Evolutionary conservation across 805 yeast species (phyloP), one percentile per base, ranked within the genome.

Genomic region (Candida ficus): DNA sequence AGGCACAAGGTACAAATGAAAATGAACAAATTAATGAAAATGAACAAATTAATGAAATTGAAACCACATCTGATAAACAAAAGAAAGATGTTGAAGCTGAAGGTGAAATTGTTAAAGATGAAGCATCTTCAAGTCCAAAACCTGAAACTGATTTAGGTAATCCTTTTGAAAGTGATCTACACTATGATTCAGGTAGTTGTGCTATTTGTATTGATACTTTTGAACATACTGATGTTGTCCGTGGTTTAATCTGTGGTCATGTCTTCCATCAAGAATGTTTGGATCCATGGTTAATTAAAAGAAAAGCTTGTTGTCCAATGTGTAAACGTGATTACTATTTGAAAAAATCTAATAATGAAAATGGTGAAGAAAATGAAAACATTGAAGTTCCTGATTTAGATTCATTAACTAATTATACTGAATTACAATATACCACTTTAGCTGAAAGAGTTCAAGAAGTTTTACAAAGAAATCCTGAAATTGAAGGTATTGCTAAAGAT

Each of bases 291-390:
- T 64, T 86, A 35, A 79, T 77, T 3, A 74, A 75, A 47, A 67
- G 91, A 49, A 71, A 83, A 35, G 90, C 89, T 1, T 80, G 86
- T 51, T 86, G 95, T 57, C 95, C 95, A 8, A 77, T 81, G 68
- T 86, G 95, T 61, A 83, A 85, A 53, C 64, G 81, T 25, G 88
- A 80, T 56, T 80, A 79, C 56, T 76, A 70, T 52, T 12, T 60
- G 44, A 55, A 56, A 42, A 46, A 46, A 25, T 32, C 42, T 6
- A 39, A 37, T 14, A 48, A 30, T 10, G 54, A 45, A 13, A 43
- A 58, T 21, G 64, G 64, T 35, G 48, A 59, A 17, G 25, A 35
- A 6, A 18, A 25, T n/a, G 33, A 35, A 5, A 28, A 14, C n/a
- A n/a, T n/a, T 12, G 55, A 45, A 25, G 17, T 16, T 14, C 26